Evolutionary conservation across 2,329 filamentous ascomycete genomes (phyloP), one percentile per base, ranked within the genome.

Genomic region (Pseudocercospora cruenta): DNA sequence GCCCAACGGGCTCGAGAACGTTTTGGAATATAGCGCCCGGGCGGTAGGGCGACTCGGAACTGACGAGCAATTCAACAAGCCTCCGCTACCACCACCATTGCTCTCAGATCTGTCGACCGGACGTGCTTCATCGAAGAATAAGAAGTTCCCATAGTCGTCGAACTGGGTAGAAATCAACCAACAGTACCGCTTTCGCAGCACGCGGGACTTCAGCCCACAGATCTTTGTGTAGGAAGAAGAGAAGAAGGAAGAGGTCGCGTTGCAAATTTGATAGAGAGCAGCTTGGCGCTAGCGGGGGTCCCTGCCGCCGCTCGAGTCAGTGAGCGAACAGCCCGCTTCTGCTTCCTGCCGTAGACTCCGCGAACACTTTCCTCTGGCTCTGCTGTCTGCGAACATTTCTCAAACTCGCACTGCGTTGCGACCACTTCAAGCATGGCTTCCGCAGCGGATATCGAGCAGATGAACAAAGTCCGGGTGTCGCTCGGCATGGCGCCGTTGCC

Each of bases 91-190:
- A 72, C 69, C 71, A 49, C 70, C 82, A 80, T 95, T 87, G 76
- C 80, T 97, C 90, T 96, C 80, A 92, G 90, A 95, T 89, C 91
- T 95, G 93, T 96, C 92, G 91, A 93, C 92, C 88, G 90, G 91
- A 94, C 81, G 92, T 91, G 90, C 93, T 88, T 91, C 93, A 89
- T 80, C 75, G 76, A 73, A 70, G 87, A 89, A 39, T 62, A 62
- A 66, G 70, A 69, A 92, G 90, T 89, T 90, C 93, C 91, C 91
- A 89, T 92, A 78, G 82, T 86, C 88, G 92, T 92, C 91, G 91
- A 94, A 88, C 89, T 94, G 91, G 85, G 71, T 87, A 91, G 86
- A 82, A 86, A 85, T 94, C 91, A 81, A 94, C 92, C 89, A 86
- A 84, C 86, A 84, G 85, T 82, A 76, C 78, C 74, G 24, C 55